Percentiles rank a stretch among this genome's conserved stretches.
Conservation (phyloP, 106 monocot genomes). For the Gastrodia elata region DNA sequence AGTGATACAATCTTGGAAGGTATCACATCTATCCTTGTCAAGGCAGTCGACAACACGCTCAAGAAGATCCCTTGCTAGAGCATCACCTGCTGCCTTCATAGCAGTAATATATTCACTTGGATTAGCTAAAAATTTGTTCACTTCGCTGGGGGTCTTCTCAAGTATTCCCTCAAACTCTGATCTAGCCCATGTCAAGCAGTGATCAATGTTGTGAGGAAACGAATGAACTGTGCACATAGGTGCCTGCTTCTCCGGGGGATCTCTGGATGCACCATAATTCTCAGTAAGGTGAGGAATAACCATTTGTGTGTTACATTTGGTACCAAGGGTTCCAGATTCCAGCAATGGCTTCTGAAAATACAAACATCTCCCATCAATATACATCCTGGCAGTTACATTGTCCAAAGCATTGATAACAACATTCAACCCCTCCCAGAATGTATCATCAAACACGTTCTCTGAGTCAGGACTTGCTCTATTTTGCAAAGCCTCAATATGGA, state of each 20-base stretch:
- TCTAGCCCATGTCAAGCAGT: slow-evolving; percentile 86
- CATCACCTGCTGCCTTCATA: slow-evolving; percentile 69
- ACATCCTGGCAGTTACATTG: slow-evolving; percentile 88
- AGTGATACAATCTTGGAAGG: slow-evolving; percentile 67
- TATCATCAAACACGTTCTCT: slow-evolving; percentile 78
- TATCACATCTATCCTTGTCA: slow-evolving; percentile 55
- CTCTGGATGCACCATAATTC: slow-evolving; percentile 82
- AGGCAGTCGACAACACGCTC: slow-evolving; percentile 74
- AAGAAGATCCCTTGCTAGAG: slow-evolving; percentile 72
- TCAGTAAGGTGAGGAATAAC: slow-evolving; percentile 86
- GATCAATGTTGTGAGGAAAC: slow-evolving; percentile 88
- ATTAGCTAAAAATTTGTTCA: slow-evolving; percentile 53
- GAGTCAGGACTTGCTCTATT: slow-evolving; percentile 80
- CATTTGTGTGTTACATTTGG: slow-evolving; percentile 89
- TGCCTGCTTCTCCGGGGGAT: slow-evolving; percentile 87
- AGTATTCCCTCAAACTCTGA: slow-evolving; percentile 85
- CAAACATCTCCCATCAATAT: slow-evolving; percentile 68
- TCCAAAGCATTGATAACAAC: slow-evolving; percentile 86
- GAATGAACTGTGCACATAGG: slow-evolving; percentile 91
- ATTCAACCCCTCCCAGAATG: slow-evolving; percentile 72
- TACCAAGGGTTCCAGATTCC: slow-evolving; percentile 77
- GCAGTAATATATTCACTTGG: slow-evolving; percentile 47
- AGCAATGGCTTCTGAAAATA: slow-evolving; percentile 92
- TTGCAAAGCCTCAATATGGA: slow-evolving; percentile 79
- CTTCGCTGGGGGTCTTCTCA: slow-evolving; percentile 68